Evolutionary conservation across 148 eudicot genomes (phyloP).

Genomic region (Hydrangea macrophylla): DNA sequence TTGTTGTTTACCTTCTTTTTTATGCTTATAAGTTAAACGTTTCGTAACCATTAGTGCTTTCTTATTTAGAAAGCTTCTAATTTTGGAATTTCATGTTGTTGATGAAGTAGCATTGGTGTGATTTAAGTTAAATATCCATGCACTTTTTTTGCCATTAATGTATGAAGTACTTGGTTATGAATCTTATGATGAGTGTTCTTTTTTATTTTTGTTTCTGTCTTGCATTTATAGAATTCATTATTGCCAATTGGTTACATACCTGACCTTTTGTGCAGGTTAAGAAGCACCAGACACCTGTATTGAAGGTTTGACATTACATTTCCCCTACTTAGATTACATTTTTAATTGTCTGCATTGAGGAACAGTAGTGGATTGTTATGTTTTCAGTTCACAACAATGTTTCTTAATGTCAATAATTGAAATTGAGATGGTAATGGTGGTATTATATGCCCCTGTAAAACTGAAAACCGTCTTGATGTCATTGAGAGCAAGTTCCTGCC

Average conservation of each 20-base stretch:
- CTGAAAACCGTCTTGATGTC: neutral
- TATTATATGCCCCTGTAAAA: neutral
- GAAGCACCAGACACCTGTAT: slow-evolving; percentile 49
- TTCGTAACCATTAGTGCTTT: neutral
- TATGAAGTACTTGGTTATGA: neutral
- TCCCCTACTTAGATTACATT: neutral
- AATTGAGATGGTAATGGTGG: neutral
- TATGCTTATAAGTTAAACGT: neutral
- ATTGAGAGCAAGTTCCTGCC: neutral
- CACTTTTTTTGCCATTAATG: neutral
- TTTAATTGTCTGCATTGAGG: neutral
- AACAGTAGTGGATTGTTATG: neutral
- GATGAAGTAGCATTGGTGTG: neutral
- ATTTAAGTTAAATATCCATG: neutral
- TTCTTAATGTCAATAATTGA: neutral
- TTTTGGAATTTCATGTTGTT: neutral
- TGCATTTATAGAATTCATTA: neutral
- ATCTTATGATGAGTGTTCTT: neutral
- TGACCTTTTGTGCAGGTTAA: slow-evolving; percentile 36
- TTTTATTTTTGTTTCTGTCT: neutral
- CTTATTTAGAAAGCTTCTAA: neutral
- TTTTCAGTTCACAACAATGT: neutral
- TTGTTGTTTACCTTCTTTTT: neutral
- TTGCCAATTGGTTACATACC: neutral
- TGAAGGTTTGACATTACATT: slow-evolving; percentile 39